phyloP scores from a whole-genome alignment of 2,329 filamentous ascomycete species.

The Stenocarpella maydis region DNA sequence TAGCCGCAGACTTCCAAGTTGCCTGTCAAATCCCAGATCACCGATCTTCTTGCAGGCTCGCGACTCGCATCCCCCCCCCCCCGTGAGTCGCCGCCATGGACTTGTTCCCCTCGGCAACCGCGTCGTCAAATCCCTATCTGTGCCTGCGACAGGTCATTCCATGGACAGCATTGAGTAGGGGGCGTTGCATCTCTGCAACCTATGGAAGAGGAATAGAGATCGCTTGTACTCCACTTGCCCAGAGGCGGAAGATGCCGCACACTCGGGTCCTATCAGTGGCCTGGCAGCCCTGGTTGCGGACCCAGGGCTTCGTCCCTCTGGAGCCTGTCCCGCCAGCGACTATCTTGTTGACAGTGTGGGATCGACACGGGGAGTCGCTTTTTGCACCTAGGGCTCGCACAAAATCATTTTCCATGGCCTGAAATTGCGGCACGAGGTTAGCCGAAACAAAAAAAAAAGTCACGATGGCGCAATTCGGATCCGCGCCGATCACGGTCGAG shows the following conservation, averaged over 20 bases:
- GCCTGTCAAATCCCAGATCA: constrained; percentile 15
- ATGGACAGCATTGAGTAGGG: constrained; percentile 16
- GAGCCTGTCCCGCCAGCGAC: neutral
- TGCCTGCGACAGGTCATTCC: constrained; percentile 13
- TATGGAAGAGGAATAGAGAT: constrained; percentile 17
- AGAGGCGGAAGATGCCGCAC: constrained; percentile 30
- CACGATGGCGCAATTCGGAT: neutral
- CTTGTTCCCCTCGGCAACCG: constrained; percentile 7
- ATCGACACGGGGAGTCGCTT: neutral
- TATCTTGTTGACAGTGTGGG: constrained; percentile 1
- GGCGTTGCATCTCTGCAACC: constrained; percentile 10
- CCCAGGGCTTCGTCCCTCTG: constrained; percentile 19
- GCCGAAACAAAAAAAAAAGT: neutral
- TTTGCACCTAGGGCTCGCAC: neutral
- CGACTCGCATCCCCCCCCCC: neutral
- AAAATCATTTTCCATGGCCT: neutral
- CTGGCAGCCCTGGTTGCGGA: constrained; percentile 27
- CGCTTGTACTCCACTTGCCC: constrained; percentile 18
- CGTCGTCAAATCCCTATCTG: neutral
- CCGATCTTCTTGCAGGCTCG: constrained; percentile 10
- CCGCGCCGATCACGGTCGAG: neutral
- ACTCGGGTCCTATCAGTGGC: constrained; percentile 23
- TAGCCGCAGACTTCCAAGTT: constrained; percentile 3
- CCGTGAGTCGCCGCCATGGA: neutral
- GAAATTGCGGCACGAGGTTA: constrained; percentile 1